These are phyloP conservation scores for Beauveria bassiana DNA, from an alignment of 2,329 filamentous ascomycete genomes.

Conservation along the genomic window DNA sequence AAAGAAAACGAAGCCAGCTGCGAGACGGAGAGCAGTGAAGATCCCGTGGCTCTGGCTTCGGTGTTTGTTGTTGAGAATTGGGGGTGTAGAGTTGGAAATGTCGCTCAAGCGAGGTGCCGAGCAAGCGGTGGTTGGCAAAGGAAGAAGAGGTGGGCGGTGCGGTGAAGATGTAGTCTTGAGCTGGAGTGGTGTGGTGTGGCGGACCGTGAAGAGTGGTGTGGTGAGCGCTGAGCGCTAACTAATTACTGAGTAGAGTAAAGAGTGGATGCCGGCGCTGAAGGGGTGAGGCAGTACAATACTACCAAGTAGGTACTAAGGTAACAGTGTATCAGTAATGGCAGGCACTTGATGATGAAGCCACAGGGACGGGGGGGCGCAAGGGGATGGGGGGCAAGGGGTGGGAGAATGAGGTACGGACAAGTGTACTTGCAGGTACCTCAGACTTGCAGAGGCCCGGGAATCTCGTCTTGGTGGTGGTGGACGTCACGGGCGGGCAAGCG, in stretches of 20 bases:
- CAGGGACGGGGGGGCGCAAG: no score
- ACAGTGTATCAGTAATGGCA: background rate
- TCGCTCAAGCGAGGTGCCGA: slow-evolving; percentile 10
- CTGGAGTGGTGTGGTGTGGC: background rate
- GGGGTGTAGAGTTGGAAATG: background rate
- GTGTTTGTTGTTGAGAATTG: background rate
- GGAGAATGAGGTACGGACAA: background rate
- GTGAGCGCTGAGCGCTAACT: background rate
- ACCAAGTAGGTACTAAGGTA: no score
- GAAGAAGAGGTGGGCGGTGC: slow-evolving; percentile 9
- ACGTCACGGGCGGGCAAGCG: slow-evolving; percentile 6
- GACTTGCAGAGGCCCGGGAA: background rate
- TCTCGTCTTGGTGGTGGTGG: background rate
- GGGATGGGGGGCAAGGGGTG: no score
- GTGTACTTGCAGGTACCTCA: background rate
- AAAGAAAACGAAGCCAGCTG: slow-evolving; percentile 6
- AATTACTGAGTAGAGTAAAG: no score
- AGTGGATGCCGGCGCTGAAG: no score
- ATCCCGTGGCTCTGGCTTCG: slow-evolving; percentile 4
- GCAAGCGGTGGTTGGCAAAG: slow-evolving; percentile 9
- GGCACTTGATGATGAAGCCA: background rate
- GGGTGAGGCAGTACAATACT: no score
- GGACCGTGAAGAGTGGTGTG: background rate
- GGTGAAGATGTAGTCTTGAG: slow-evolving; percentile 11
- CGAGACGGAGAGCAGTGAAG: slow-evolving; percentile 6